Conservation (phyloP, 805 yeast species). For the Citeromyces nyonsensis region DNA sequence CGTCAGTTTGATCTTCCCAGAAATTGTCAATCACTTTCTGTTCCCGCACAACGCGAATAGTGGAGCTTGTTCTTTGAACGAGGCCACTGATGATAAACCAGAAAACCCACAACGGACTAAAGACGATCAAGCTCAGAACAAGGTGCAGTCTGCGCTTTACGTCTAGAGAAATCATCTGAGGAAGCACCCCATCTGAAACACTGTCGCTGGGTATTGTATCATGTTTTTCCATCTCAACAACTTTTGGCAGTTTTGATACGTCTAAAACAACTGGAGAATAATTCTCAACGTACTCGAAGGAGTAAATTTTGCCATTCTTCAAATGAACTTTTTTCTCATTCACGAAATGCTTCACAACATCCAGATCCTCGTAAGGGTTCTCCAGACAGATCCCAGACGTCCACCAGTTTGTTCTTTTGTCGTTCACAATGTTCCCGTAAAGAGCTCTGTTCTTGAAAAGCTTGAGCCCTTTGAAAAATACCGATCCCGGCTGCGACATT, state of each 20-base stretch:
- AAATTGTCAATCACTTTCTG: slow-evolving; percentile 8
- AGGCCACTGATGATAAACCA: slow-evolving; percentile 31
- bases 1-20: slow-evolving; percentile 29
- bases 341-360: slow-evolving; percentile 13
- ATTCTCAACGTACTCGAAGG: slow-evolving; percentile 27
- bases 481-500: slow-evolving; percentile 50
- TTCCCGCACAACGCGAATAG: slow-evolving; percentile 13
- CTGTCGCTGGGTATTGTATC: not conserved
- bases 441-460: slow-evolving; percentile 36
- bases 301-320: slow-evolving; percentile 18
- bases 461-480: slow-evolving; percentile 40
- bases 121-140: slow-evolving; percentile 28
- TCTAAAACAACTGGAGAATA: slow-evolving; percentile 48
- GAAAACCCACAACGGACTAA: slow-evolving; percentile 50
- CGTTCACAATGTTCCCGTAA: slow-evolving; percentile 69
- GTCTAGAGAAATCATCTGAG: slow-evolving; percentile 14
- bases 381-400: slow-evolving; percentile 53
- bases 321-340: slow-evolving; percentile 23
- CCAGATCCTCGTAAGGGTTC: slow-evolving; percentile 39
- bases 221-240: not conserved
- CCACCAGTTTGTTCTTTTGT: slow-evolving; percentile 73
- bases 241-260: slow-evolving; percentile 22
- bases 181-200: not conserved
- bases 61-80: slow-evolving; percentile 19
- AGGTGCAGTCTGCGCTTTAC: slow-evolving; percentile 31